A percentile compares a stretch with the other conserved stretches of the same genome.
These are phyloP conservation scores for Calvatia gigantea DNA, from an alignment of 768 basidiomycete species.

Conservation along the genomic window DNA sequence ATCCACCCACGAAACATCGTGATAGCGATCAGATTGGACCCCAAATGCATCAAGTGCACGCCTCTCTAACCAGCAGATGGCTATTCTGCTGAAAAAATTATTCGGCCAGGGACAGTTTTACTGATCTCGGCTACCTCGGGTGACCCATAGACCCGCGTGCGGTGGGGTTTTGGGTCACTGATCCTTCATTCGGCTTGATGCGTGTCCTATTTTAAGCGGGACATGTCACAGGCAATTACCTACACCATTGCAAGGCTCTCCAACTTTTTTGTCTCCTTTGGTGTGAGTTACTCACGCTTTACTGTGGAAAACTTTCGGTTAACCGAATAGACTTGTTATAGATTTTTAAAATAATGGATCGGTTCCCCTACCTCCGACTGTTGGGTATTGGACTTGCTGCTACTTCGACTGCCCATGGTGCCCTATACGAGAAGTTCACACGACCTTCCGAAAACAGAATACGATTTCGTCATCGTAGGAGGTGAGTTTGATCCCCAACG, in stretches of 20 bases:
- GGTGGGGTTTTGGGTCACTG: too few species aligned
- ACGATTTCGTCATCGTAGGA: slow-evolving; percentile 27
- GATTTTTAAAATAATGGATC: background rate
- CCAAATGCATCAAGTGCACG: too few species aligned
- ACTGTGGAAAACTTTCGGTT: background rate
- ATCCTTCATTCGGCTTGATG: too few species aligned
- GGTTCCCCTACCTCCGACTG: background rate
- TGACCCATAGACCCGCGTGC: too few species aligned
- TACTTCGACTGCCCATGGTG: background rate
- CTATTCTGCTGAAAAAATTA: too few species aligned
- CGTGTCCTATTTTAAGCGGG: too few species aligned
- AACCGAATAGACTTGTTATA: background rate
- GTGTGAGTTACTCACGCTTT: background rate
- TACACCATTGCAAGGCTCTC: background rate
- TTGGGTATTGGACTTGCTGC: background rate
- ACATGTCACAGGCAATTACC: background rate
- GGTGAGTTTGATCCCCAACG: slow-evolving; percentile 13
- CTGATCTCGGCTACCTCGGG: too few species aligned
- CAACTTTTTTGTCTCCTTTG: background rate
- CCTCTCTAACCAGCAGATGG: too few species aligned
- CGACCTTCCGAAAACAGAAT: slow-evolving; percentile 10
- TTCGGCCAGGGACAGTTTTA: too few species aligned
- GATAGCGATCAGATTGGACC: too few species aligned
- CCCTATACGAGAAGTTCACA: slow-evolving; percentile 4
- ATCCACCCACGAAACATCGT: too few species aligned